These are phyloP conservation scores for Gyrodon lividus DNA, from an alignment of 768 basidiomycete species.

Conservation along the genomic window DNA sequence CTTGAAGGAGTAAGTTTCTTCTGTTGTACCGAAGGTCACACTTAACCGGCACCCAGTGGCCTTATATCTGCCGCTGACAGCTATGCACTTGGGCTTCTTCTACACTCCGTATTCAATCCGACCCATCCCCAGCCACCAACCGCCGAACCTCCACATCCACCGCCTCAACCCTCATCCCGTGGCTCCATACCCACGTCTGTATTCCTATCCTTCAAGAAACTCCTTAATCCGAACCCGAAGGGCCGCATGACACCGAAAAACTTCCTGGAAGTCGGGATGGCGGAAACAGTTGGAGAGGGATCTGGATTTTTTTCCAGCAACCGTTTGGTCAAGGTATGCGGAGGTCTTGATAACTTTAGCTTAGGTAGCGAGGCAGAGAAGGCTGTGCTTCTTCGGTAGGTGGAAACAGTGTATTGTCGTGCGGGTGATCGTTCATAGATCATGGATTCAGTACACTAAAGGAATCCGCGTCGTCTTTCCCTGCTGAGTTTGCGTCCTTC, in stretches of 20 bases:
- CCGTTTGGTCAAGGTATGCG: conserved; percentile 78
- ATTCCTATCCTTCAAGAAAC: conserved; percentile 81
- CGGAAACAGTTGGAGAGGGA: conserved; percentile 52
- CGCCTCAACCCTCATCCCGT: conserved; percentile 71
- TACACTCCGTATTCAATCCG: conserved; percentile 88
- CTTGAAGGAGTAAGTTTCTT: conserved; percentile 70
- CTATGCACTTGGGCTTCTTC: conserved; percentile 84
- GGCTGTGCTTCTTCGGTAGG: conserved; percentile 62
- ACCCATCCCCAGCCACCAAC: conserved; percentile 68
- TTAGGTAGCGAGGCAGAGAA: conserved; percentile 83
- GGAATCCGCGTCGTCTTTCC: conserved; percentile 78
- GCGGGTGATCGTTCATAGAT: background rate
- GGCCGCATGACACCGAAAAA: conserved; percentile 70
- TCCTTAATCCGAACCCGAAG: conserved; percentile 87
- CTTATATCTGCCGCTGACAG: conserved; percentile 72
- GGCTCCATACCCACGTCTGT: conserved; percentile 73
- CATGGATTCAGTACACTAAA: conserved; percentile 61
- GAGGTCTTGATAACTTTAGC: conserved; percentile 82
- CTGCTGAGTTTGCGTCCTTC: conserved; percentile 79
- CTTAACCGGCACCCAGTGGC: conserved; percentile 31
- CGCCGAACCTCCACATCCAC: conserved; percentile 69
- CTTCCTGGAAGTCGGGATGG: conserved; percentile 82
- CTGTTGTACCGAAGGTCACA: background rate
- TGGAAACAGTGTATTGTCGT: background rate
- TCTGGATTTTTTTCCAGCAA: conserved; percentile 83